Percentiles rank a stretch among this genome's conserved stretches.
These are phyloP conservation scores for Schwanniomyces vanrijiae DNA, from an alignment of 805 yeast species.

Conservation along the genomic window DNA sequence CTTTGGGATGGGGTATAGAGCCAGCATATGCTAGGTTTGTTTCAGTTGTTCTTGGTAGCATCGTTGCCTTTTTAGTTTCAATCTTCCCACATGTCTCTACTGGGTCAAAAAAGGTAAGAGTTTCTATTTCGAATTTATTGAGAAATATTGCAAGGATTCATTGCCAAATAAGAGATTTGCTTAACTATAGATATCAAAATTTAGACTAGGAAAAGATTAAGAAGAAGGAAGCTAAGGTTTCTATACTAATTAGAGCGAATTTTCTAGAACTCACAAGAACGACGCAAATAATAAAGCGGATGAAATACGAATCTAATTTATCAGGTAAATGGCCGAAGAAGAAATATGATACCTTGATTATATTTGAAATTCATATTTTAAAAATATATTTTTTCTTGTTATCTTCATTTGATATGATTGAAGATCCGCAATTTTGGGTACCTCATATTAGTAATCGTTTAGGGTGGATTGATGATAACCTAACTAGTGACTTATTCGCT, in stretches of 20 bases:
- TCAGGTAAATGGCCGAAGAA: constrained; percentile 32
- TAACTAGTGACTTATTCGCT: constrained; percentile 28
- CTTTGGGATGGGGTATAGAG: constrained; percentile 27
- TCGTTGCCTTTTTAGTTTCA: constrained; percentile 29
- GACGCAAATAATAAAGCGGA: constrained; percentile 19
- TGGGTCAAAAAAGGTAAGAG: constrained; percentile 25
- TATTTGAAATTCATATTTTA: constrained; percentile 21
- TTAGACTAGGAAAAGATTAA: constrained; percentile 21
- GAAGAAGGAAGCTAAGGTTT: constrained; percentile 18
- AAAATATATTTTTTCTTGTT: constrained; percentile 26
- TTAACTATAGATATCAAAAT: neutral
- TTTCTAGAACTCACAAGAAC: constrained; percentile 16
- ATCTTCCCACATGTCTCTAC: constrained; percentile 30
- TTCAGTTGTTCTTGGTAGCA: constrained; percentile 27
- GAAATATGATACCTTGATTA: constrained; percentile 23
- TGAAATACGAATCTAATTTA: constrained; percentile 28
- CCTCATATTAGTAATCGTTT: constrained; percentile 23
- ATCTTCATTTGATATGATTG: constrained; percentile 22
- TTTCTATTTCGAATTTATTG: constrained; percentile 19
- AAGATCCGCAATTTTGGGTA: constrained; percentile 27
- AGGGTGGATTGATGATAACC: constrained; percentile 29
- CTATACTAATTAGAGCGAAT: constrained; percentile 20
- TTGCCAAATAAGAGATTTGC: constrained; percentile 16
- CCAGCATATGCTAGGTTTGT: constrained; percentile 28
- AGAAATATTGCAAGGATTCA: constrained; percentile 28